Base-by-base conservation (phyloP, 768 basidiomycete genomes). In the Symmetrospora coprosmae region DNA sequence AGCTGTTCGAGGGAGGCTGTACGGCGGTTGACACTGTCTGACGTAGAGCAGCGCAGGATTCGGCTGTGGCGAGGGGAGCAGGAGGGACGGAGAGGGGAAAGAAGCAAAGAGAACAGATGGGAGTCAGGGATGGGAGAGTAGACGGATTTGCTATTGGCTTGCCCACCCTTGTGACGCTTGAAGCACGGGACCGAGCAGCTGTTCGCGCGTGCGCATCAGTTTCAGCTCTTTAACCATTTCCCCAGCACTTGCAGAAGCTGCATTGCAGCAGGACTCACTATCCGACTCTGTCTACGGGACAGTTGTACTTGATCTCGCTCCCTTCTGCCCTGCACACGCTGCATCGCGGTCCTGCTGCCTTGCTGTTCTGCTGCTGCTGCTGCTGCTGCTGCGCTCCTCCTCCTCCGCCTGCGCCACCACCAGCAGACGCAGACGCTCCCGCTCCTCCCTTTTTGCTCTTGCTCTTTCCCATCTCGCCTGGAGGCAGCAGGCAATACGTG, bases 101-200 rank as follows among this genome's bases (percentile, higher is more conserved):
- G 6, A 6, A 45, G 41, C 41, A 7, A n/a, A n/a, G 41, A 7
- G 19, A n/a, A n/a, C 41, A n/a, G 9, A 25, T 50, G 8, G 40
- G 14, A 31, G 4, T 23, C 14, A 8, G 37, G 27, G 40, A 45
- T 28, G 19, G 35, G 5, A 30, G 9, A 16, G 14, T 41, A n/a
- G n/a, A n/a, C n/a, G n/a, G n/a, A n/a, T n/a, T n/a, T n/a, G n/a
- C n/a, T n/a, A n/a, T n/a, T n/a, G n/a, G n/a, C n/a, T n/a, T n/a
- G n/a, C n/a, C n/a, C n/a, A 58, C 55, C 43, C 23, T 58, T 58
- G 37, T 58, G 55, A 3, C 28, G 17, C 31, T 58, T 58, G 55
- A 58, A 58, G 34, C 55, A 58, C 31, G 34, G 27, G 19, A 58
- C 55, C 7, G 55, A 58, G 40, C 55, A 58, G 43, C 55, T 58